Evolutionary conservation across 257 asterid species (phyloP), one percentile per base, ranked within the genome.

Genomic region (Lavandula angustifolia): DNA sequence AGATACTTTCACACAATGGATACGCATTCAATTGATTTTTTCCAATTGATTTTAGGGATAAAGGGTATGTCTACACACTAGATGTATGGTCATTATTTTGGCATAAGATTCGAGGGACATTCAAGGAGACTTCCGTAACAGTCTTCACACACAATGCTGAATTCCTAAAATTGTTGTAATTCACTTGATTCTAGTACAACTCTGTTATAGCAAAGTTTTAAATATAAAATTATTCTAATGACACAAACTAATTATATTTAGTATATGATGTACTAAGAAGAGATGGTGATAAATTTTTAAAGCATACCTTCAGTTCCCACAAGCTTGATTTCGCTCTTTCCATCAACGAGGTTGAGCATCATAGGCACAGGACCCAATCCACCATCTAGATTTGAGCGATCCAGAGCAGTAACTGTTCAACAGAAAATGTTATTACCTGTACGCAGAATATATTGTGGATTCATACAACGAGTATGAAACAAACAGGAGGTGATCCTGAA

Each of bases 341-440:
- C 72, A 37, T 74, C 85, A 34, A 60, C 59, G 49, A 43, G 71
- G 67, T 80, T 83, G 22, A 82, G 62, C 72, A 81, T 76, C 84
- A 55, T 86, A 38, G 94, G 95, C 75, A 82, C 78, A 13, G 96
- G 96, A 73, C 80, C 87, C 66, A 90, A 76, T 1, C 94, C 96
- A 74, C 81, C 92, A 71, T 81, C 96, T 6, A 88, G 77, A 73
- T 80, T 86, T 40, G 97, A 73, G 60, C 92, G 86, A 80, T 92
- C 97, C 27, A 92, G 80, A 11, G 96, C 95, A 68, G 96, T 84
- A 76, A 87, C 99, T 92, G 97, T 69, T 66, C 38, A 67, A 17
- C 44, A 71, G 37, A 60, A 48, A 18, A 27, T 41, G 38, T 42
- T 71, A 67, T 42, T 22, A 22, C 1, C 27, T 22, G 27, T 22